Conservation (phyloP, 176 grass and related monocot species). For the Elaeis guineensis region DNA sequence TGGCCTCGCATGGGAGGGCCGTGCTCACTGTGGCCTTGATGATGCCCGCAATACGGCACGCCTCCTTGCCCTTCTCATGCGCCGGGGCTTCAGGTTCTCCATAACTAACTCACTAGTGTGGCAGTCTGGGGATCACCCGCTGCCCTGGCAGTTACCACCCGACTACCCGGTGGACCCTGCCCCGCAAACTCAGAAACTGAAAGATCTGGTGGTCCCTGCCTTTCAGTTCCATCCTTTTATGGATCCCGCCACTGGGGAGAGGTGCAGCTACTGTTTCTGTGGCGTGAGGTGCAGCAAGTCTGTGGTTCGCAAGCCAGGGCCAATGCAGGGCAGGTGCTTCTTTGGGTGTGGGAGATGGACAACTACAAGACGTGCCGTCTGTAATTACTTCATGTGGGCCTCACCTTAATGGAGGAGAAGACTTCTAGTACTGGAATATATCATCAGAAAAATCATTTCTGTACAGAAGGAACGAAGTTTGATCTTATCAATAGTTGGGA, state of each 20-base stretch:
- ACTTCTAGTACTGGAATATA: constrained; percentile 1
- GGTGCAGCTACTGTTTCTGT: constrained; percentile 57
- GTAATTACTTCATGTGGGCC: constrained; percentile 69
- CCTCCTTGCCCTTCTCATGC: constrained; percentile 71
- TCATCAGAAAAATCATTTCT: constrained; percentile 13
- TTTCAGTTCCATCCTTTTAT: constrained; percentile 36
- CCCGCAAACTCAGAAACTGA: constrained; percentile 25
- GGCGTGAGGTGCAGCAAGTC: constrained; percentile 66
- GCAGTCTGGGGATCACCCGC: constrained; percentile 21
- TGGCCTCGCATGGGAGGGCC: constrained; percentile 88
- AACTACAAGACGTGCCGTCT: constrained; percentile 49
- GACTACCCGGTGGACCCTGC: constrained; percentile 16
- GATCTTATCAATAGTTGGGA: no score
- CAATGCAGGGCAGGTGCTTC: constrained; percentile 67
- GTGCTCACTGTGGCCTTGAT: constrained; percentile 84
- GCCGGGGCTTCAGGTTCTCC: constrained; percentile 76
- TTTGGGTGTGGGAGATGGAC: constrained; percentile 92
- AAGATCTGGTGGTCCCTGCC: constrained; percentile 23
- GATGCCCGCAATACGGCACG: constrained; percentile 91
- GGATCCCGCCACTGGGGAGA: constrained; percentile 24
- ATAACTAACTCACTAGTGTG: constrained; percentile 71
- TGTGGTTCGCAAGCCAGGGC: constrained; percentile 68
- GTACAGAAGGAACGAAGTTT: neutral
- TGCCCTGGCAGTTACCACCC: constrained; percentile 25
- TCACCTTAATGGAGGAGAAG: constrained; percentile 11